Evolutionary conservation across 208 protist species (phyloP).

Genomic region (Leishmania aethiopica): DNA sequence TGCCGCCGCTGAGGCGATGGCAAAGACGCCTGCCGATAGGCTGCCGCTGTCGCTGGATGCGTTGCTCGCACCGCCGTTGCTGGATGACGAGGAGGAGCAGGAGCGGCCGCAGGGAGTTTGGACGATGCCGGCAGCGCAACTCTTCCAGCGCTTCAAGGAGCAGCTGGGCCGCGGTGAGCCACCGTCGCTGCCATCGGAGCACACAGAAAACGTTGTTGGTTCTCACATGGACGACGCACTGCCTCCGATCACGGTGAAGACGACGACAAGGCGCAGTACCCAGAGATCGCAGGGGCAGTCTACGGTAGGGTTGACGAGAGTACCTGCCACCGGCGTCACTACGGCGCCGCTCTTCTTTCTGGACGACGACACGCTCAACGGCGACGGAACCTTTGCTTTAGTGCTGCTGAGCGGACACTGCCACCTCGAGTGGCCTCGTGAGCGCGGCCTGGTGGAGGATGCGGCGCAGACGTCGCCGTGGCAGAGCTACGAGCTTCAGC

Average conservation of each 20-base stretch:
- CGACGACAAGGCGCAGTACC: neutral
- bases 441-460: conserved; percentile 28
- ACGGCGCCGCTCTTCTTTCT: conserved; percentile 2
- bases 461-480: conserved; percentile 27
- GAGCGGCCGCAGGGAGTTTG: neutral
- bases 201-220: neutral
- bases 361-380: neutral
- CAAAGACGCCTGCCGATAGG: neutral
- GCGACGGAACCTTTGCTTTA: conserved; percentile 22
- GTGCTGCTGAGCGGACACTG: conserved; percentile 47
- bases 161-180: conserved; percentile 25
- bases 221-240: neutral
- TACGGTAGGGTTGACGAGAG: neutral
- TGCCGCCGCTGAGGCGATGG: neutral
- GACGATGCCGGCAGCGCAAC: conserved; percentile 17
- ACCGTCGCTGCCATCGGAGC: conserved; percentile 18
- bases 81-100: neutral
- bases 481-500: conserved; percentile 52
- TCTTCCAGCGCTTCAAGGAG: conserved; percentile 23
- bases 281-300: neutral
- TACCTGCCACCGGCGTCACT: neutral
- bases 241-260: neutral
- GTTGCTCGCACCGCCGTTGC: neutral
- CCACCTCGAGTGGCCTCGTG: conserved; percentile 23
- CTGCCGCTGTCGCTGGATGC: neutral